Evolutionary conservation across 2,329 filamentous ascomycete genomes (phyloP).

Genomic region (Ascosphaera acerosa): DNA sequence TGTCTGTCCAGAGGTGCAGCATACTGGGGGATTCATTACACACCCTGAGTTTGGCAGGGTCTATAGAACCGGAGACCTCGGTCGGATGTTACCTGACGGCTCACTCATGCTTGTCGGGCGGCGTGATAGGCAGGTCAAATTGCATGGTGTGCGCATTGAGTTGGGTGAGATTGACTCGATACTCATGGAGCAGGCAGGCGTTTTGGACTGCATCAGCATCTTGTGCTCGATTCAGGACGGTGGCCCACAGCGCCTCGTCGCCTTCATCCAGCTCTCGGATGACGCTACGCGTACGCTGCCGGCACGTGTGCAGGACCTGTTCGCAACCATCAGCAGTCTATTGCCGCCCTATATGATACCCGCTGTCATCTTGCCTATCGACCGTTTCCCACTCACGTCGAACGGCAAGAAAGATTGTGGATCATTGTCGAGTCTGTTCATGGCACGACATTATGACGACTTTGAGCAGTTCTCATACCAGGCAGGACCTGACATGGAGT

Average conservation of each 20-base stretch:
- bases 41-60: conserved; percentile 45
- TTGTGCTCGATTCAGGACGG: conserved; percentile 57
- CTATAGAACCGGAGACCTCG: conserved; percentile 72
- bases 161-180: conserved; percentile 80
- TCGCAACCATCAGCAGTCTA: conserved; percentile 25
- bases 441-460: background rate
- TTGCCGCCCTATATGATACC: conserved; percentile 63
- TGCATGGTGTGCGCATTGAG: conserved; percentile 87
- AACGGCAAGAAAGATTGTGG: conserved; percentile 33
- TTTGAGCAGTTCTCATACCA: conserved; percentile 5
- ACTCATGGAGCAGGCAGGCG: conserved; percentile 30
- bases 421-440: background rate
- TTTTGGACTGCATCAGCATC: conserved; percentile 58
- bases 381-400: conserved; percentile 40
- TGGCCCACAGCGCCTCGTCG: conserved; percentile 49
- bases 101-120: conserved; percentile 57
- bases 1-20: conserved; percentile 37
- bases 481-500: conserved; percentile 9
- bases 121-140: conserved; percentile 78
- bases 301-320: conserved; percentile 40
- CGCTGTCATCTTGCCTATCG: conserved; percentile 43
- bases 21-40: conserved; percentile 38
- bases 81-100: conserved; percentile 43
- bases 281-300: conserved; percentile 56
- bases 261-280: conserved; percentile 48